phyloP scores from a whole-genome alignment of 345 rosid genomes.

The Lumnitzera racemosa region DNA sequence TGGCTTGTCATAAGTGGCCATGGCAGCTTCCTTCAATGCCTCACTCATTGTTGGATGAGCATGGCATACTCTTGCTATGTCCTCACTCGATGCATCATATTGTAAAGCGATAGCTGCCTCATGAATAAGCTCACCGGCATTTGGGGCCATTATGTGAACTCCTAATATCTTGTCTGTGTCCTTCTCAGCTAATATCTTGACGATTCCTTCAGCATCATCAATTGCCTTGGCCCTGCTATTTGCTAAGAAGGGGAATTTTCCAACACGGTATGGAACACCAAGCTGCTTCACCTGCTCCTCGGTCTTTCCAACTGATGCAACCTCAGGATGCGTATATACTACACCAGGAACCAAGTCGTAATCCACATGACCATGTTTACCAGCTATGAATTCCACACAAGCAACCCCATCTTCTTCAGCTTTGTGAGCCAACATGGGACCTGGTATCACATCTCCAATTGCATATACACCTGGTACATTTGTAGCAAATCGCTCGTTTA shows the following conservation, averaged over 20 bases:
- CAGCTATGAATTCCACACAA: slow-evolving; percentile 94
- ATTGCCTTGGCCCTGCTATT: slow-evolving; percentile 99
- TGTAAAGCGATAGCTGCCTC: slow-evolving; percentile 87
- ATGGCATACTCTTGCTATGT: slow-evolving; percentile 94
- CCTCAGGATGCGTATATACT: slow-evolving; percentile 97
- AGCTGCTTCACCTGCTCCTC: slow-evolving; percentile 93
- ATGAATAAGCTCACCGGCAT: slow-evolving; percentile 96
- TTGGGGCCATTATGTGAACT: slow-evolving; percentile 93
- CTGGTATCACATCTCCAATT: slow-evolving; percentile 97
- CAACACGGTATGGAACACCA: slow-evolving; percentile 69
- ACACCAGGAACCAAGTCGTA: slow-evolving; percentile 98
- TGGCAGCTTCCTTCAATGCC: slow-evolving; percentile 99
- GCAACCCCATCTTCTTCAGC: slow-evolving; percentile 99
- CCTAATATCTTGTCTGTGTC: slow-evolving; percentile 93
- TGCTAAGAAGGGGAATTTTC: slow-evolving; percentile 96
- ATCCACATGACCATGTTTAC: slow-evolving; percentile 94
- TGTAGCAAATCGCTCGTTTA: slow-evolving; percentile 69
- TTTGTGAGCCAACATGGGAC: slow-evolving; percentile 99
- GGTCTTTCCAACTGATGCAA: slow-evolving; percentile 93
- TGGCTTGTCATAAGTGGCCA: slow-evolving; percentile 99
- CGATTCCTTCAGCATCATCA: slow-evolving; percentile 84
- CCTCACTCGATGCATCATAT: slow-evolving; percentile 89
- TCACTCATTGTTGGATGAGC: slow-evolving; percentile 99
- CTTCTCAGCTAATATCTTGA: slow-evolving; percentile 90
- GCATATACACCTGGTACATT: slow-evolving; percentile 84